Conservation (phyloP, 345 rosid genomes). For the Ricinus communis region DNA sequence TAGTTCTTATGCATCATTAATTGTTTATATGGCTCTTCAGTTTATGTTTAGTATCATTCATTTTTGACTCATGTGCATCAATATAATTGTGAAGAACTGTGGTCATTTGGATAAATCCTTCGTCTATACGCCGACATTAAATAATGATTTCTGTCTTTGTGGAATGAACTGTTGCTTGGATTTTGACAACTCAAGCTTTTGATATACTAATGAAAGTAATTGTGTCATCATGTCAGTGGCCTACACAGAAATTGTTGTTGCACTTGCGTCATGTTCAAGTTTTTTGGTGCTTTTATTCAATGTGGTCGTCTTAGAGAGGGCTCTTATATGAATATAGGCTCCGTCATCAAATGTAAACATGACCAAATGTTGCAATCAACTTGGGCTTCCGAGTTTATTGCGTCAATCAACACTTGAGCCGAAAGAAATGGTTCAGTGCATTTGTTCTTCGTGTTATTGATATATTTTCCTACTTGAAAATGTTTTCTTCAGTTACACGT, state of each 20-base stretch:
- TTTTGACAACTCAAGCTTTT: slow-evolving; percentile 18
- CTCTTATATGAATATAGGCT: slow-evolving; percentile 24
- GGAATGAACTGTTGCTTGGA: slow-evolving; percentile 28
- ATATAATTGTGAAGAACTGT: slow-evolving; percentile 16
- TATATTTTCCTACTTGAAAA: slow-evolving; percentile 19
- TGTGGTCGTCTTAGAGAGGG: slow-evolving; percentile 26
- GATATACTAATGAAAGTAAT: neutral
- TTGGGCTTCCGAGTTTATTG: slow-evolving; percentile 30
- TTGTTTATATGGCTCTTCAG: neutral
- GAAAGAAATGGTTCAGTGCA: slow-evolving; percentile 51
- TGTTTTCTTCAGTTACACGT: slow-evolving; percentile 32
- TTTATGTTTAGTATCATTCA: slow-evolving; percentile 20
- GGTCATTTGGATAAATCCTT: slow-evolving; percentile 27
- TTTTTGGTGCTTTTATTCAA: slow-evolving; percentile 13
- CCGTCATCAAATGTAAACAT: slow-evolving; percentile 19
- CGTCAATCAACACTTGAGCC: slow-evolving; percentile 46
- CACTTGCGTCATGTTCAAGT: slow-evolving; percentile 21
- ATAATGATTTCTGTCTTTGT: slow-evolving; percentile 19
- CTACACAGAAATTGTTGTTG: slow-evolving; percentile 9
- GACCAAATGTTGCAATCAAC: slow-evolving; percentile 33
- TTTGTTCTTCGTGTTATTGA: slow-evolving; percentile 37
- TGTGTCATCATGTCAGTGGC: slow-evolving; percentile 23
- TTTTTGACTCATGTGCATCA: slow-evolving; percentile 27
- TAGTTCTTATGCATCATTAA: neutral
- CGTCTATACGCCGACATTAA: slow-evolving; percentile 19